Conservation (phyloP, 768 basidiomycete genomes). For the Boletus vinaceobasis region DNA sequence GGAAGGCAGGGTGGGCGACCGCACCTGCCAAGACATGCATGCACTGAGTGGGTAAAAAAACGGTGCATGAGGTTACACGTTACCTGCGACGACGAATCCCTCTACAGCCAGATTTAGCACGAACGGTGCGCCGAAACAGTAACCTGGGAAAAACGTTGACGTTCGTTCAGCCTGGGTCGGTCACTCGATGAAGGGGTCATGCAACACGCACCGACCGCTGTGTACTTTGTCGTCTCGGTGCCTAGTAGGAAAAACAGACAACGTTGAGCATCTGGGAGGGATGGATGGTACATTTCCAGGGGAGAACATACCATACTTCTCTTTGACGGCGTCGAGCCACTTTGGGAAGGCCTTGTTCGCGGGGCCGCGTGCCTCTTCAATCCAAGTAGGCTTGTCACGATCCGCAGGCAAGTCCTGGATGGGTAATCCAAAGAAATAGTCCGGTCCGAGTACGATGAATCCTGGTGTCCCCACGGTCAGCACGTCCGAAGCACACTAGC, state of each 20-base stretch:
- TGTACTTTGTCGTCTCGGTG: conserved; percentile 36
- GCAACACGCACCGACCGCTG: conserved; percentile 38
- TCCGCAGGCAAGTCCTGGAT: conserved; percentile 33
- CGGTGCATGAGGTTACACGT: background rate
- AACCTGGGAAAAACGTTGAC: background rate
- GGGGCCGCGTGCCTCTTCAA: conserved; percentile 25
- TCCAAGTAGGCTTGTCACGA: conserved; percentile 39
- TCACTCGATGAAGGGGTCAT: background rate
- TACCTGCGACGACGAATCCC: background rate
- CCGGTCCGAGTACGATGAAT: conserved; percentile 53
- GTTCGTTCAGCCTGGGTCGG: background rate
- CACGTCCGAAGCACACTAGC: background rate
- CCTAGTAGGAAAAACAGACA: conserved; percentile 11
- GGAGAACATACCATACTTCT: conserved; percentile 39
- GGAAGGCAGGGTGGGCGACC: conserved; percentile 48
- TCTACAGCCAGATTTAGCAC: background rate
- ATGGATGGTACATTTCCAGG: too few relatives aligned
- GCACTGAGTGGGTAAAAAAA: background rate
- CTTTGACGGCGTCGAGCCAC: conserved; percentile 52
- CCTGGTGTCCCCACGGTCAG: conserved; percentile 33
- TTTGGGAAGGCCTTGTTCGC: conserved; percentile 40
- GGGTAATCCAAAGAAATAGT: conserved; percentile 56
- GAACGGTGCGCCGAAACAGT: conserved; percentile 26
- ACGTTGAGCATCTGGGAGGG: background rate
- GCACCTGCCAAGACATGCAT: conserved; percentile 32